These are phyloP conservation scores for Aspergillus amoenus DNA, from an alignment of 2,329 filamentous ascomycete species.

Conservation along the genomic window DNA sequence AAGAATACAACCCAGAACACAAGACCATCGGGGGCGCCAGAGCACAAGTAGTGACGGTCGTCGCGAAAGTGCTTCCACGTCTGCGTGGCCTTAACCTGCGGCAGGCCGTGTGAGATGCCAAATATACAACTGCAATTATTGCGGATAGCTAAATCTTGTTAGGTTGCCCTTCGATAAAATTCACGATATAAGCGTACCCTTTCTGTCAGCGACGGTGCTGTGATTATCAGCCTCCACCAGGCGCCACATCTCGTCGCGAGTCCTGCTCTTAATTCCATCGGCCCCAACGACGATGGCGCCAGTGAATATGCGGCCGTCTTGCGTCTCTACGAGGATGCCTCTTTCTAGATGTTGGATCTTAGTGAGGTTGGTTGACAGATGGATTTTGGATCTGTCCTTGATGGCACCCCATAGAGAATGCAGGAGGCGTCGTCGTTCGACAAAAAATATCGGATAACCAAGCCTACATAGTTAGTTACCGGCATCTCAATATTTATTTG, in stretches of 20 bases:
- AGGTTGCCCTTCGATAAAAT: background rate
- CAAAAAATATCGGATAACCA: conserved; percentile 20
- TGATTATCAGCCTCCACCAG: background rate
- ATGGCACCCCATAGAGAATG: conserved; percentile 33
- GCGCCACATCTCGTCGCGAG: conserved; percentile 35
- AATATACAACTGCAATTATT: conserved; percentile 23
- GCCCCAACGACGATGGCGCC: conserved; percentile 43
- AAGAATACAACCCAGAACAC: conserved; percentile 20
- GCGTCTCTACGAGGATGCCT: conserved; percentile 30
- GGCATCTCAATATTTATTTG: background rate
- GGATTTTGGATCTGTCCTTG: conserved; percentile 28
- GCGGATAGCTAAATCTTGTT: conserved; percentile 15
- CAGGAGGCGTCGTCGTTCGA: conserved; percentile 40
- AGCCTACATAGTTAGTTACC: background rate
- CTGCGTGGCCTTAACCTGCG: conserved; percentile 11
- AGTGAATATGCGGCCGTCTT: conserved; percentile 33
- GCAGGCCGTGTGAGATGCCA: conserved; percentile 15
- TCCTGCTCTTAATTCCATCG: conserved; percentile 44
- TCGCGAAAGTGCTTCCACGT: background rate
- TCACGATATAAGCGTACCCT: background rate
- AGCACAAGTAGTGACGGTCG: conserved; percentile 17
- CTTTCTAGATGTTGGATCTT: conserved; percentile 14
- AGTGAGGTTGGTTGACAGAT: conserved; percentile 25
- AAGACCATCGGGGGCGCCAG: conserved; percentile 6
- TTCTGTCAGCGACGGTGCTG: background rate